phyloP scores from a whole-genome alignment of 805 yeast genomes.

The Saccharomycopsis schoenii region DNA sequence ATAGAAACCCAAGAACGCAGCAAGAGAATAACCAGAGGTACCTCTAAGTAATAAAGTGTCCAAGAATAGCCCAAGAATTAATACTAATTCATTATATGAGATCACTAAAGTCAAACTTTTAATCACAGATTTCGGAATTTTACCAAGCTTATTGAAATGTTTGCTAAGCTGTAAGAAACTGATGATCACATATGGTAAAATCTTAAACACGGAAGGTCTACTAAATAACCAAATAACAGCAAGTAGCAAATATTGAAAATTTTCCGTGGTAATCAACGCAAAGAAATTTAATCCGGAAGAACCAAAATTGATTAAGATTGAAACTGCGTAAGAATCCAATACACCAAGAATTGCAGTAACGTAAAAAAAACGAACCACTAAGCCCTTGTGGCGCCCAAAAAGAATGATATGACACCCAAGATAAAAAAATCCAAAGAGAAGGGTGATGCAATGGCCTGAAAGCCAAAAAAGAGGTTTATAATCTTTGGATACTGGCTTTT shows the following conservation, averaged over 20 bases:
- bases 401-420: conserved; percentile 24
- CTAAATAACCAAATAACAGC: conserved; percentile 53
- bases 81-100: conserved; percentile 50
- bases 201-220: conserved; percentile 54
- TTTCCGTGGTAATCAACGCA: conserved; percentile 60
- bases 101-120: conserved; percentile 35
- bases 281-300: conserved; percentile 50
- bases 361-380: conserved; percentile 42
- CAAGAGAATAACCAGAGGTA: conserved; percentile 60
- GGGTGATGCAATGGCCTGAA: conserved; percentile 40
- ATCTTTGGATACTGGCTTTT: conserved; percentile 28
- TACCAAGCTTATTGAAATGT: conserved; percentile 28
- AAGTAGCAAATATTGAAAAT: conserved; percentile 58
- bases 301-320: conserved; percentile 51
- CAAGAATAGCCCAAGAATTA: conserved; percentile 41
- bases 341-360: conserved; percentile 49
- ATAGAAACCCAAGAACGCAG: conserved; percentile 46
- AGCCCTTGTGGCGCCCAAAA: conserved; percentile 26
- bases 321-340: conserved; percentile 38
- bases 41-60: conserved; percentile 58
- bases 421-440: conserved; percentile 35
- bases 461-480: conserved; percentile 44
- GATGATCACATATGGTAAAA: conserved; percentile 49
- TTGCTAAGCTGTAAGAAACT: conserved; percentile 47
- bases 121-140: conserved; percentile 31